phyloP scores from a whole-genome alignment of 805 yeast species.

The Alloascoidea hylecoeti region DNA sequence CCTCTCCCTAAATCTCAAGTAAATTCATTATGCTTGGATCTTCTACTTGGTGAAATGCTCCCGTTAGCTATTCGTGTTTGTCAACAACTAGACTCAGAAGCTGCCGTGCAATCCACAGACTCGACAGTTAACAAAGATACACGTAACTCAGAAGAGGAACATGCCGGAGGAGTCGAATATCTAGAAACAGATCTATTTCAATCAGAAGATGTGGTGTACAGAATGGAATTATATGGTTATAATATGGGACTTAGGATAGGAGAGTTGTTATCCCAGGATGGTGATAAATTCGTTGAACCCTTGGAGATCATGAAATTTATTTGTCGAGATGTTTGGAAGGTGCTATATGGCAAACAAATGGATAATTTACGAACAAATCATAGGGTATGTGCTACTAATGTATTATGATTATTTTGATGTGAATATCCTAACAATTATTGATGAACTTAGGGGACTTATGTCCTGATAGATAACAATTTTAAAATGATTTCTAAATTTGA shows the following conservation, averaged over 20 bases:
- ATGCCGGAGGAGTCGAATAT: slow-evolving; percentile 27
- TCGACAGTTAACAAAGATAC: slow-evolving; percentile 8
- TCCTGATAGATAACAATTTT: slow-evolving; percentile 57
- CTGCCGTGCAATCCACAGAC: slow-evolving; percentile 9
- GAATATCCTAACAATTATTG: too few relatives aligned
- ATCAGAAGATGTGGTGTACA: slow-evolving; percentile 36
- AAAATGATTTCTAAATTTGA: slow-evolving; percentile 13
- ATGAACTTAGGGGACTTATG: slow-evolving; percentile 58
- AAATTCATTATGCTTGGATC: slow-evolving; percentile 41
- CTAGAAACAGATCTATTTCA: slow-evolving; percentile 20
- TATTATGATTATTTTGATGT: too few relatives aligned
- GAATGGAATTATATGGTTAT: slow-evolving; percentile 62
- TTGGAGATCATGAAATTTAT: slow-evolving; percentile 83
- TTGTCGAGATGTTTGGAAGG: slow-evolving; percentile 85
- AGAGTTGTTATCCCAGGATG: slow-evolving; percentile 27
- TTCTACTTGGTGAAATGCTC: slow-evolving; percentile 61
- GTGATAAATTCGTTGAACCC: slow-evolving; percentile 40
- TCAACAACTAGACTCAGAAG: slow-evolving; percentile 22
- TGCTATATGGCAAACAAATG: slow-evolving; percentile 71
- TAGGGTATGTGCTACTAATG: slow-evolving; percentile 34
- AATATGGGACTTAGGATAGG: slow-evolving; percentile 47
- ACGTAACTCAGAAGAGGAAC: slow-evolving; percentile 8
- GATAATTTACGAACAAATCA: slow-evolving; percentile 90
- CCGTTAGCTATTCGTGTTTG: slow-evolving; percentile 60
- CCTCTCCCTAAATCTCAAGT: too few relatives aligned